phyloP scores from a whole-genome alignment of 2,329 filamentous ascomycete species.

The Colletotrichum destructivum region DNA sequence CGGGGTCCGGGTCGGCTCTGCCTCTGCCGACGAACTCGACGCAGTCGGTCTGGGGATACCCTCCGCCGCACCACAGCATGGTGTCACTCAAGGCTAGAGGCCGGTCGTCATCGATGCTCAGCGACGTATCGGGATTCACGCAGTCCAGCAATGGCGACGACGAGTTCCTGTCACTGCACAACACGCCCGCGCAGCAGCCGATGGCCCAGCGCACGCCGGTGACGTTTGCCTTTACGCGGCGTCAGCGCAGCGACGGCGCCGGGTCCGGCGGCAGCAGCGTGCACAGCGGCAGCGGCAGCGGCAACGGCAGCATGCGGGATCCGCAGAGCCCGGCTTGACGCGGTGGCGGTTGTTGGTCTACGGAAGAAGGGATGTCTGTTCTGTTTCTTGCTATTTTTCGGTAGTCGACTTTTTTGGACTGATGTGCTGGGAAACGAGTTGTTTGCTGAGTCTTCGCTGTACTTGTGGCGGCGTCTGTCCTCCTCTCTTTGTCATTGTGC shows the following conservation, averaged over 20 bases:
- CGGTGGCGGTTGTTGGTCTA: not conserved
- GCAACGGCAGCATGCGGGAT: constrained; percentile 64
- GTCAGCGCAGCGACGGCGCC: constrained; percentile 37
- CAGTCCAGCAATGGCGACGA: constrained; percentile 71
- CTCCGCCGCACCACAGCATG: constrained; percentile 46
- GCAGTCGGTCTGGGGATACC: constrained; percentile 39
- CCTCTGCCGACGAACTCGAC: constrained; percentile 50
- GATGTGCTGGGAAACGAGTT: constrained; percentile 11
- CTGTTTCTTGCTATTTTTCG: constrained; percentile 30
- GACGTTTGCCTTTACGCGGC: constrained; percentile 40
- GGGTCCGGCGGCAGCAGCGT: constrained; percentile 43
- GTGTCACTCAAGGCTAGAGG: constrained; percentile 63
- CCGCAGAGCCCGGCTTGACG: constrained; percentile 64
- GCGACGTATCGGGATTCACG: constrained; percentile 77
- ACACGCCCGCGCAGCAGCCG: constrained; percentile 44
- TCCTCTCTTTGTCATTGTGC: not conserved
- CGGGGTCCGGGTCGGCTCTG: constrained; percentile 48
- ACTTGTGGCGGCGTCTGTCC: constrained; percentile 2
- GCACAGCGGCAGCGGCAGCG: constrained; percentile 62
- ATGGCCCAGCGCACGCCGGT: constrained; percentile 43
- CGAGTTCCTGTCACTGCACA: constrained; percentile 47
- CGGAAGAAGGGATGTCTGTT: constrained; percentile 5
- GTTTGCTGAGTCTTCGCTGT: constrained; percentile 16
- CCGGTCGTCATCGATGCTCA: constrained; percentile 77
- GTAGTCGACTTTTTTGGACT: constrained; percentile 28